Base-by-base conservation (phyloP, 192 early-diverging fungal genomes). In the Radiomyces spectabilis region DNA sequence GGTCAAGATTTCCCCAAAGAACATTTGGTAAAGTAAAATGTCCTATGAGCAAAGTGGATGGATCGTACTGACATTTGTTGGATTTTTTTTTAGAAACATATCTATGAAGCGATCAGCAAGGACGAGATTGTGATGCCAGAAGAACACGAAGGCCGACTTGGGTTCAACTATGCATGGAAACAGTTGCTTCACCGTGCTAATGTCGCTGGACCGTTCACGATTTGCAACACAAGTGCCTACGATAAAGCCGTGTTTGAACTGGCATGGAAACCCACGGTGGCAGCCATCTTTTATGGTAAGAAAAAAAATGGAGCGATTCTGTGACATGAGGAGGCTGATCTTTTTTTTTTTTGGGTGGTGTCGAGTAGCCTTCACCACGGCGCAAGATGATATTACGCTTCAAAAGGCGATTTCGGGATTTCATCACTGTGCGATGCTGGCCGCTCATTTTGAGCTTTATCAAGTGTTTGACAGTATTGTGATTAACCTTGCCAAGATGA, bases 111-210 rank as follows among this genome's bases (percentile, higher is more conserved):
- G n/a, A 96, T 99, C 63, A 76, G 81, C 19, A 76, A 86, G 39
- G 81, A 82, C 41, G 97, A 97, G 71, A 97, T 99, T 64, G 85
- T 97, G 3, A 86, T 99, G 73, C 91, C 94, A 3, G 93, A 95
- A 73, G 97, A 99, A 59, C 93, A 94, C 52, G 94, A 92, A 47
- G 95, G 95, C 15, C 89, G 89, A 8, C 74, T 94, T 7, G 91
- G 94, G 26, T 96, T 97, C 63, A 91, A 93, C 59, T 94, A 93
- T 59, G 85, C 88, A 1, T 99, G 95, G 95, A 88, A 82, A 53
- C 92, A 85, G 53, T 64, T 85, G 46, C 73, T 86, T 53, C 79
- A 76, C 9, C 65, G 76, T 35, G 69, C 72, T 7, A 73, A 83
- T 3, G 48, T 35, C 1, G 52, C 68, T 9, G 82, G 81, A 3